Conservation (phyloP, 768 basidiomycete species). For the Infundibulicybe gibba region DNA sequence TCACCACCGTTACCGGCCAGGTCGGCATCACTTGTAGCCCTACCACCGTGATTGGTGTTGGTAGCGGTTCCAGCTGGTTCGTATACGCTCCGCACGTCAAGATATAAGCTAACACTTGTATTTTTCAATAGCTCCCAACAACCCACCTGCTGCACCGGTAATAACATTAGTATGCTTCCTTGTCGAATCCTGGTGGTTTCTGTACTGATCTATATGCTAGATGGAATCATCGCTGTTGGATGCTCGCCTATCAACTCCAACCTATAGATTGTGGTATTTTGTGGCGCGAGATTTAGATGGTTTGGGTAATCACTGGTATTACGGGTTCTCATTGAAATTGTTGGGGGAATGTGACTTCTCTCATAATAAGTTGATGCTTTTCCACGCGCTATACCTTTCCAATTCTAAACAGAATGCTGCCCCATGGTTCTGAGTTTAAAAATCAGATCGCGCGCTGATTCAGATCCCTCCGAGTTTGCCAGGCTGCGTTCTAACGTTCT, state of each 20-base stretch:
- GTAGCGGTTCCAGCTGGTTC: conserved; percentile 12
- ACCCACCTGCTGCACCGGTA: conserved; percentile 8
- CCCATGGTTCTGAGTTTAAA: no score
- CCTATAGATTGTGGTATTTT: no score
- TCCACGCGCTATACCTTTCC: no score
- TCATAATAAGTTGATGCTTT: no score
- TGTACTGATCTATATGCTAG: background rate
- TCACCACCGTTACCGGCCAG: conserved; percentile 7
- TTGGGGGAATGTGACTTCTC: no score
- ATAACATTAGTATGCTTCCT: conserved; percentile 3
- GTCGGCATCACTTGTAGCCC: conserved; percentile 20
- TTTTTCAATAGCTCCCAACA: conserved; percentile 1
- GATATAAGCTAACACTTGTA: background rate
- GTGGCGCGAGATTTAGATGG: no score
- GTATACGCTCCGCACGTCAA: background rate
- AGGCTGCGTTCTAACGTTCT: no score
- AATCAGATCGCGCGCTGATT: no score
- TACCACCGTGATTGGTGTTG: conserved; percentile 15
- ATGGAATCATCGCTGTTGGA: background rate
- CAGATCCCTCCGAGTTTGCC: no score
- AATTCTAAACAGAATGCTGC: no score
- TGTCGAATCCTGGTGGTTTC: background rate
- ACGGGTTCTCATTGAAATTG: no score
- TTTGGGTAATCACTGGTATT: no score
- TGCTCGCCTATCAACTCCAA: background rate